Evolutionary conservation across 148 eudicot species (phyloP).

Genomic region (Persicaria tinctoria): DNA sequence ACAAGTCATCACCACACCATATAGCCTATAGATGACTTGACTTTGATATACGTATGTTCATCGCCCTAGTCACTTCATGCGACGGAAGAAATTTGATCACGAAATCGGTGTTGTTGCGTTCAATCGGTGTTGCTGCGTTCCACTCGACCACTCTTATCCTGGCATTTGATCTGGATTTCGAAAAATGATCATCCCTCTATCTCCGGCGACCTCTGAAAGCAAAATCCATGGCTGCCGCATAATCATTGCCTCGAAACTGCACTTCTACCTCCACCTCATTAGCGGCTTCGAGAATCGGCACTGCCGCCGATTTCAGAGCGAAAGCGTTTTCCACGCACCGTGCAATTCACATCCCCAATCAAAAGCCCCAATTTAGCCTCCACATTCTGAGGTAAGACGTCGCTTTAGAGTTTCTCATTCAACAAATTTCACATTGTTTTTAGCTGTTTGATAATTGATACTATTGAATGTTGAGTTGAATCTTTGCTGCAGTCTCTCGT

Average conservation of each 20-base stretch:
- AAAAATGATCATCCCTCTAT: too few species aligned
- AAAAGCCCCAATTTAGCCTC: not conserved
- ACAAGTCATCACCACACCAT: too few species aligned
- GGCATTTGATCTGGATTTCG: too few species aligned
- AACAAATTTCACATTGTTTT: not conserved
- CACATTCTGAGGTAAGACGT: not conserved
- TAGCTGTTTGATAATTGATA: not conserved
- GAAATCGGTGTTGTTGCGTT: too few species aligned
- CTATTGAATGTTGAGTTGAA: not conserved
- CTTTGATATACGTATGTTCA: too few species aligned
- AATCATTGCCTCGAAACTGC: not conserved
- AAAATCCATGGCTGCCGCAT: constrained; percentile 2
- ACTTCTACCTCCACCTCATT: not conserved
- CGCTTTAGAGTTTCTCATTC: not conserved
- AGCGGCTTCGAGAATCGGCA: not conserved
- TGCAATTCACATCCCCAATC: not conserved
- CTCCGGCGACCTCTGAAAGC: not conserved
- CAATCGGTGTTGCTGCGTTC: too few species aligned
- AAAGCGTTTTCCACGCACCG: not conserved
- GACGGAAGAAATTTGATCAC: too few species aligned
- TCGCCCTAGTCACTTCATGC: too few species aligned
- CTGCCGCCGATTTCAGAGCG: not conserved
- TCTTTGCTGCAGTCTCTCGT: not conserved
- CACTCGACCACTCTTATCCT: too few species aligned
- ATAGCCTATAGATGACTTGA: too few species aligned